A percentile compares a stretch with the other conserved stretches of the same genome.
Conservation (phyloP, 1,284 basidiomycete species). For the Malassezia furfur region DNA sequence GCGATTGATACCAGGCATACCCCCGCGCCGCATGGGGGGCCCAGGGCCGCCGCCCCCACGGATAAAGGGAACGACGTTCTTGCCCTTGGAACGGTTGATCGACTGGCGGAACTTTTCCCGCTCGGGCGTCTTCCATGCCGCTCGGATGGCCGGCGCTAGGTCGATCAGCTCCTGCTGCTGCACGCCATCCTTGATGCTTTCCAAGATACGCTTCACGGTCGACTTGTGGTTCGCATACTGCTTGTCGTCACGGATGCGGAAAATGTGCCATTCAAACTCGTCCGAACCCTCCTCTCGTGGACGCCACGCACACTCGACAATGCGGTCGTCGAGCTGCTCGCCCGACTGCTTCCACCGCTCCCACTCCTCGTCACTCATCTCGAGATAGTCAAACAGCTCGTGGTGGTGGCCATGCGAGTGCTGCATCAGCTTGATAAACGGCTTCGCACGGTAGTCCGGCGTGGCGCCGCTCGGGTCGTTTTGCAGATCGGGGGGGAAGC, state of each 20-base stretch:
- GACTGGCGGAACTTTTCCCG: slow-evolving; percentile 20
- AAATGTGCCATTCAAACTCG: slow-evolving; percentile 40
- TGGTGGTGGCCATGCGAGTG: slow-evolving; percentile 57
- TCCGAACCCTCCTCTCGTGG: background rate
- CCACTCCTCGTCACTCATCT: slow-evolving; percentile 85
- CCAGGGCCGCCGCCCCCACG: slow-evolving; percentile 3
- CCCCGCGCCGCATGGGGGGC: slow-evolving; percentile 3
- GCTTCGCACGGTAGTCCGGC: slow-evolving; percentile 75
- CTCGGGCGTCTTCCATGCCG: slow-evolving; percentile 34
- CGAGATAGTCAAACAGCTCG: slow-evolving; percentile 76
- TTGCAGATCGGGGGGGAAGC: slow-evolving; percentile 63
- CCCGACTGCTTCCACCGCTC: slow-evolving; percentile 73
- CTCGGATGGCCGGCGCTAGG: slow-evolving; percentile 27
- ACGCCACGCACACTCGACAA: slow-evolving; percentile 66
- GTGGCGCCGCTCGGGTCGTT: slow-evolving; percentile 20
- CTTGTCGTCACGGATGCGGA: slow-evolving; percentile 44
- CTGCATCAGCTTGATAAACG: slow-evolving; percentile 70
- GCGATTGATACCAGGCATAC: slow-evolving; percentile 6
- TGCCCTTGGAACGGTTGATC: background rate
- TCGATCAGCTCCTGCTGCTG: slow-evolving; percentile 23
- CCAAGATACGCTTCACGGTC: slow-evolving; percentile 37
- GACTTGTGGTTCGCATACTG: slow-evolving; percentile 39
- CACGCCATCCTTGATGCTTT: slow-evolving; percentile 42
- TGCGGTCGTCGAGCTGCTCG: slow-evolving; percentile 81
- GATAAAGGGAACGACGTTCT: background rate